Conservation (phyloP, 1,284 basidiomycete species). For the Heterobasidion irregulare region DNA sequence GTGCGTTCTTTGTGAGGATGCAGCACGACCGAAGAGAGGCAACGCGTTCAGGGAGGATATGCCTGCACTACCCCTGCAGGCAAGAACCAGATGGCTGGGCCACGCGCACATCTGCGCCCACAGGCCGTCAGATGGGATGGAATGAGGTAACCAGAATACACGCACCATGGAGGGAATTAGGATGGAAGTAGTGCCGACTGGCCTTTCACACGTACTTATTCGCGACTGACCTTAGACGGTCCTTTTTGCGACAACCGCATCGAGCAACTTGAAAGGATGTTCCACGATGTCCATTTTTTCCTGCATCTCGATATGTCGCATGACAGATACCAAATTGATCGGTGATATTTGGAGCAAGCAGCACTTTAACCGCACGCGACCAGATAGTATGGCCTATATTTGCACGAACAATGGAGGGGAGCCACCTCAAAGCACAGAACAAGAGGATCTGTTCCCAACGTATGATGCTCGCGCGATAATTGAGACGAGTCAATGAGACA, state of each 20-base stretch:
- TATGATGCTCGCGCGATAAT: no score
- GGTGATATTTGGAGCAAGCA: no score
- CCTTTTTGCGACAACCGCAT: slow-evolving; percentile 1
- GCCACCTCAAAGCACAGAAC: not conserved
- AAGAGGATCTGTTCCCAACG: not conserved
- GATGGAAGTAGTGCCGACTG: slow-evolving; percentile 2
- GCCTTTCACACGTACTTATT: not conserved
- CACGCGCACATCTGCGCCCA: not conserved
- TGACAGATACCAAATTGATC: not conserved
- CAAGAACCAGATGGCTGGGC: not conserved
- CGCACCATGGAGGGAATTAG: slow-evolving; percentile 6
- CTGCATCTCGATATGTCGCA: not conserved
- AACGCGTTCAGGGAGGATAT: slow-evolving; percentile 11
- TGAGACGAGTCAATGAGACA: no score
- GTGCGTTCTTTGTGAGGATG: slow-evolving; percentile 12
- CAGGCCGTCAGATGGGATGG: not conserved
- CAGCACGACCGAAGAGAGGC: slow-evolving; percentile 8
- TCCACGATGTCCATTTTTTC: not conserved
- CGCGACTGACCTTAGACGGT: slow-evolving; percentile 1
- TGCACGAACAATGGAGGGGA: not conserved
- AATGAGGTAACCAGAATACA: not conserved
- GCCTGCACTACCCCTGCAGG: slow-evolving; percentile 4
- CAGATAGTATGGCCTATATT: not conserved
- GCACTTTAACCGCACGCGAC: not conserved
- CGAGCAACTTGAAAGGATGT: not conserved